phyloP scores from a whole-genome alignment of 495 filamentous ascomycete genomes.

The Trichodelitschia bisporula region DNA sequence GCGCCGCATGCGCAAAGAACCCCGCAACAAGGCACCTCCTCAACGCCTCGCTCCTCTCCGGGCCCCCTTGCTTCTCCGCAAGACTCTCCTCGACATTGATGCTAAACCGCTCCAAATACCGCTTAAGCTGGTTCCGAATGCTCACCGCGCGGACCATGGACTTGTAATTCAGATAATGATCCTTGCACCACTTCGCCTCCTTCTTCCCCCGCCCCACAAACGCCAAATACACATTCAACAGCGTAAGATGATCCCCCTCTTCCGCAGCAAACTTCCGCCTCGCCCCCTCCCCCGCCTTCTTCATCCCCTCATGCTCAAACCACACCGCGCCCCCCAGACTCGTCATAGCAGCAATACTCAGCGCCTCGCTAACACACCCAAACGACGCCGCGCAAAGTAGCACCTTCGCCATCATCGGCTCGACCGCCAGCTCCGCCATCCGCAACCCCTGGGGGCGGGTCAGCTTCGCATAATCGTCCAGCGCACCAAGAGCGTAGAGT shows the following conservation, averaged over 20 bases:
- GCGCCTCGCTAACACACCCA: conserved; percentile 58
- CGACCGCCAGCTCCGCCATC: conserved; percentile 88
- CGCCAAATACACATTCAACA: conserved; percentile 62
- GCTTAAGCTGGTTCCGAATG: conserved; percentile 63
- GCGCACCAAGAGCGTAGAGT: conserved; percentile 65
- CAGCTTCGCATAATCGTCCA: conserved; percentile 79
- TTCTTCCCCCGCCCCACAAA: conserved; percentile 74
- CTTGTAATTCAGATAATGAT: conserved; percentile 71
- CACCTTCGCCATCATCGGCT: conserved; percentile 91
- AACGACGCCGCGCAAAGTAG: conserved; percentile 56
- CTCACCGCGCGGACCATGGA: conserved; percentile 61
- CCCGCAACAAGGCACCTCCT: conserved; percentile 70
- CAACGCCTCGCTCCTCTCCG: conserved; percentile 42
- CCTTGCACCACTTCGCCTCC: conserved; percentile 64
- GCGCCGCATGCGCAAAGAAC: conserved; percentile 86
- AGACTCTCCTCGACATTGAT: conserved; percentile 38
- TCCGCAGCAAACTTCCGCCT: conserved; percentile 72
- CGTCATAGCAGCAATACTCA: conserved; percentile 89
- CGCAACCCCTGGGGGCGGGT: conserved; percentile 65
- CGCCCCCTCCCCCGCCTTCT: conserved; percentile 43
- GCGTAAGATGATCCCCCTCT: conserved; percentile 86
- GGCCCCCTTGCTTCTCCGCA: conserved; percentile 13
- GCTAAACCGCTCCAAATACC: conserved; percentile 70
- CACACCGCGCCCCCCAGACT: conserved; percentile 61
- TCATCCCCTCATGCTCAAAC: conserved; percentile 54